Evolutionary conservation across 805 yeast genomes (phyloP), one percentile per base, ranked within the genome.

Genomic region (Debaryomyces castellii): DNA sequence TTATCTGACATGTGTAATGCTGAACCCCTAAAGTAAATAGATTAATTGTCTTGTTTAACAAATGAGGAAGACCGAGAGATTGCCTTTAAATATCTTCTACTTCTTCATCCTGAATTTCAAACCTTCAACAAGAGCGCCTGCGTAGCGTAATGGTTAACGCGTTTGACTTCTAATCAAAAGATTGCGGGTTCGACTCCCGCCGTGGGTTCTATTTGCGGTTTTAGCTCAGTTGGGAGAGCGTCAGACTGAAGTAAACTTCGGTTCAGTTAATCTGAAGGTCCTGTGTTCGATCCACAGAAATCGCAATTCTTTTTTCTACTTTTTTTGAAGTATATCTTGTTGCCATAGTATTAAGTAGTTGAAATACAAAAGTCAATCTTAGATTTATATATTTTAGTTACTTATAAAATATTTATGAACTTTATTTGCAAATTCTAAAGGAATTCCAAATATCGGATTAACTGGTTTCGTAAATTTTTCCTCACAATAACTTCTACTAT

Each of bases 201-300:
- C 71, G 63, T 67, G 71, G 71, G 71, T 66, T 66, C 18, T 10
- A 32, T n/a, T 25, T 39, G 67, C 66, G 63, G 67, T 51, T 60
- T 63, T 61, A 63, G 67, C 67, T 63, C 67, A 63, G 66, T 62
- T 60, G 67, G 67, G 67, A 63, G 67, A 63, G 67, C 67, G 67
- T 60, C 67, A 63, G 68, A 63, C 68, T 63, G 68, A 62, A 58
- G 62, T 37, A 1, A 53, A 55, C 59, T 60, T 57, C 59, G 55
- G 66, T 63, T 62, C 59, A 60, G 60, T 54, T 57, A 58, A 82
- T 82, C 87, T 83, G 87, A 78, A 84, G 89, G 89, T 83, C 87
- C 85, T 81, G 88, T 81, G 88, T 84, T 84, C 89, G 85, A 83
- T 81, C 88, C 89, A 81, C 88, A 82, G 80, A 78, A 77, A 66